Conservation (phyloP, 345 rosid genomes). For the Populus simonii region DNA sequence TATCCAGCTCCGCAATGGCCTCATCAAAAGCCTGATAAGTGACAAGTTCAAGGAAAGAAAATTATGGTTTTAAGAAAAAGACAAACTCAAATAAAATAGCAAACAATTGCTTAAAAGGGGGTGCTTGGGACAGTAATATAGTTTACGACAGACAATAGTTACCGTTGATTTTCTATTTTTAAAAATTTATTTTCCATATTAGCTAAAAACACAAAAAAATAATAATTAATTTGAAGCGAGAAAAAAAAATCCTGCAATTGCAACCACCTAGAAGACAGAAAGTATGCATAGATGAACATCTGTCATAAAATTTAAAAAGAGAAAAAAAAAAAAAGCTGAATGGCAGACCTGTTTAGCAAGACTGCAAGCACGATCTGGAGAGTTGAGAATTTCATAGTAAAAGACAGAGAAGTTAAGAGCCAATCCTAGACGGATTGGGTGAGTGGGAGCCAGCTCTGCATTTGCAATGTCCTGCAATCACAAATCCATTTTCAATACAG, state of each 20-base stretch:
- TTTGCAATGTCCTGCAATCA: conserved; percentile 73
- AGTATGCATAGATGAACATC: not conserved
- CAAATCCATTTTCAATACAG: not conserved
- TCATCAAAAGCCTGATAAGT: conserved; percentile 74
- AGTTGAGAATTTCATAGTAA: conserved; percentile 84
- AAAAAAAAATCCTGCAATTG: not conserved
- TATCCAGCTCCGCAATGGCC: conserved; percentile 88
- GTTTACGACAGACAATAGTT: too few relatives aligned
- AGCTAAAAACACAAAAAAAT: too few relatives aligned
- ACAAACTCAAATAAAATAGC: not conserved
- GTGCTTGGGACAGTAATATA: too few relatives aligned
- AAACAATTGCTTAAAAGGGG: not conserved
- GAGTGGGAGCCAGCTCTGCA: conserved; percentile 80
- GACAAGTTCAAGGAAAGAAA: not conserved
- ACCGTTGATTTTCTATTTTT: too few relatives aligned
- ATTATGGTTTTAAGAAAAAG: not conserved
- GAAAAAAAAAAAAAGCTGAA: not conserved
- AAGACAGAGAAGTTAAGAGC: conserved; percentile 91
- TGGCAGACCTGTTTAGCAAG: conserved; percentile 75
- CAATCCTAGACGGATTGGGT: conserved; percentile 84
- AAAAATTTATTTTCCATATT: too few relatives aligned
- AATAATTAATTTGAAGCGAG: too few relatives aligned
- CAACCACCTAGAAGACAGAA: not conserved
- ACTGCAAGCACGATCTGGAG: conserved; percentile 93
- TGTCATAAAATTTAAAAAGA: not conserved